Base-by-base conservation (phyloP, 352 stramenopile genomes). In the Phytophthora tubulina region DNA sequence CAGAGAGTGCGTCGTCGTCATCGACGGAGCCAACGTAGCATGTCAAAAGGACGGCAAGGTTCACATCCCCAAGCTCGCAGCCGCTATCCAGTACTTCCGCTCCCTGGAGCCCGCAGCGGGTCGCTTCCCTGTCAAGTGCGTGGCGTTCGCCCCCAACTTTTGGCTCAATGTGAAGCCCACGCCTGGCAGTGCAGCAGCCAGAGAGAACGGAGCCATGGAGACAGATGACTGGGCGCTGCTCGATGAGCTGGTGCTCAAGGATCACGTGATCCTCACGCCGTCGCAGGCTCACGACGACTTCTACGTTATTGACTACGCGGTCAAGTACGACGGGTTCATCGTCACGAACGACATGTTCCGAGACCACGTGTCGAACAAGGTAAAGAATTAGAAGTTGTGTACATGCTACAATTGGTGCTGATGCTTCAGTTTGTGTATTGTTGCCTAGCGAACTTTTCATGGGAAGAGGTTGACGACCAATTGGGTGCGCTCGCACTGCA, bases 291-390 rank as follows among this genome's bases (percentile, higher is more conserved):
- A 98, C 64, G 92, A 98, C 52, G 92, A 98, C 71, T 97, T 86
- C 39, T 98, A 97, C 64, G 91, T 96, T 58, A 97, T 98, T 70
- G 89, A 95, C 70, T 98, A 98, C 66, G 89, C 91, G 3, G 86
- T 93, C 70, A 94, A 93, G 60, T 80, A 97, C 75, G 67, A 92
- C 63, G 90, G 90, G 17, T 95, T 95, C 60, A 89, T 98, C 52
- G 90, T 98, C 52, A 97, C 88, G 3, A 98, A 97, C 77, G 92
- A 98, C 74, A 94, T 97, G 84, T 98, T 96, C 63, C 86, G 92
- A n/a, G 91, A 98, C 70, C 89, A 96, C 48, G 76, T 97, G 6
- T 67, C 85, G 33, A 84, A 94, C 53, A 90, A 90, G 73, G 86
- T 86, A 65, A 41, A 72, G 3, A 13, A 3, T n/a, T 32, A n/a